Evolutionary conservation across 495 filamentous ascomycete species (phyloP).

Genomic region (Chaetomidium leptoderma): DNA sequence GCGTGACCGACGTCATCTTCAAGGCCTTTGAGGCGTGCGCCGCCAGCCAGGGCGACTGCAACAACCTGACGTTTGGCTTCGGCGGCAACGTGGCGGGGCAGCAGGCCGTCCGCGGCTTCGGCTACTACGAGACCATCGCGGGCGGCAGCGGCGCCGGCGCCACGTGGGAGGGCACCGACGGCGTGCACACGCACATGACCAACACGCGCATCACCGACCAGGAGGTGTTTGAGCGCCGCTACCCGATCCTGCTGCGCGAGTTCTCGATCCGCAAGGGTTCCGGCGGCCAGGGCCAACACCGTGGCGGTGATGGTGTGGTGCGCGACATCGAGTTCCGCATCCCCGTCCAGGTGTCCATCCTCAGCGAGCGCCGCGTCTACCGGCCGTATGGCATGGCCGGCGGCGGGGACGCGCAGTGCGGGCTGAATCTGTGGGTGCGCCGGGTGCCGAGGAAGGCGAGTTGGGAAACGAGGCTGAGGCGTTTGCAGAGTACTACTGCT

Average conservation of each 20-base stretch:
- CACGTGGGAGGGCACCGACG: conserved; percentile 81
- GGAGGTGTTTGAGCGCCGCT: conserved; percentile 92
- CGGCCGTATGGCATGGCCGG: conserved; percentile 84
- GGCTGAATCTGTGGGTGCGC: conserved; percentile 83
- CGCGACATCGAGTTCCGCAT: conserved; percentile 93
- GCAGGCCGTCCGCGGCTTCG: conserved; percentile 67
- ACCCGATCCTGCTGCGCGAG: conserved; percentile 79
- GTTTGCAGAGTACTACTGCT: too few species aligned
- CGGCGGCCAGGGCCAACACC: conserved; percentile 70
- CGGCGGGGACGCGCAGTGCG: conserved; percentile 74
- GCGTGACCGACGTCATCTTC: conserved; percentile 91
- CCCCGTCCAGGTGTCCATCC: conserved; percentile 80
- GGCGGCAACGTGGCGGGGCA: conserved; percentile 70
- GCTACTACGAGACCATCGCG: conserved; percentile 97
- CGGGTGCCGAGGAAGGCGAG: conserved; percentile 53
- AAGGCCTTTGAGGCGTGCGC: conserved; percentile 87
- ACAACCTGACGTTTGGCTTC: conserved; percentile 83
- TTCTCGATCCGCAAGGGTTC: conserved; percentile 70
- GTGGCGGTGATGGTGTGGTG: conserved; percentile 84
- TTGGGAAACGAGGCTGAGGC: conserved; percentile 41
- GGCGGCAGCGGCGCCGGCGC: conserved; percentile 86
- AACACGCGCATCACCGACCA: conserved; percentile 96
- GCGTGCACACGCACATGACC: conserved; percentile 98
- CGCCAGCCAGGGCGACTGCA: conserved; percentile 87
- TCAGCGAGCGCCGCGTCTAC: conserved; percentile 83